Percentiles rank a stretch among this genome's conserved stretches.
These are phyloP conservation scores for Hypoxylon sp. DNA, from an alignment of 2,329 filamentous ascomycete species.

Conservation along the genomic window DNA sequence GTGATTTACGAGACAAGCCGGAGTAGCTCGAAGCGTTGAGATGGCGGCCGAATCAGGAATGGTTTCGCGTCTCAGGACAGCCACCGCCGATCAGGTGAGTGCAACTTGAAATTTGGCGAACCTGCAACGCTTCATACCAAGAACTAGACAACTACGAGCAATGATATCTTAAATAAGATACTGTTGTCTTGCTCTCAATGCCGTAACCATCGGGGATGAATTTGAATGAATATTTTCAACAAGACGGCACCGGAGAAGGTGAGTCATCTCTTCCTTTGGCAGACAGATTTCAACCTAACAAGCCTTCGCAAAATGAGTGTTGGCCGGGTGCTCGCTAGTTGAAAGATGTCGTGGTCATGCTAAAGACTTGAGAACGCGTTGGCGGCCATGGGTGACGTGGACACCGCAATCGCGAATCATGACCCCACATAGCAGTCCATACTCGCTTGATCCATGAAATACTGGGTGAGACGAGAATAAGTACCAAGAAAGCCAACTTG, in stretches of 20 bases:
- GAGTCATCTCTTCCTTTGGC: not conserved
- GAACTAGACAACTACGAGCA: not conserved
- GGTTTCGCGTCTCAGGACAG: not conserved
- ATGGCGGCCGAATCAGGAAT: not conserved
- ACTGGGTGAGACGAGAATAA: not conserved
- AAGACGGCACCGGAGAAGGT: not conserved
- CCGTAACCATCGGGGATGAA: not conserved
- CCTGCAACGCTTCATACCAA: not conserved
- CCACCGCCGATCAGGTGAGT: not conserved
- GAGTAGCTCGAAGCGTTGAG: not conserved
- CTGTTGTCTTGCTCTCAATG: not conserved
- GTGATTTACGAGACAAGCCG: not conserved
- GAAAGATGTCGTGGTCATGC: slow-evolving; percentile 38
- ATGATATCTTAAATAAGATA: not conserved
- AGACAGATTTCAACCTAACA: slow-evolving; percentile 2
- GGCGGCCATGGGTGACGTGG: slow-evolving; percentile 43
- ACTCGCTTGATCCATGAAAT: slow-evolving; percentile 17
- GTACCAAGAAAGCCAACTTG: slow-evolving; percentile 6
- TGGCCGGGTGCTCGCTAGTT: slow-evolving; percentile 11
- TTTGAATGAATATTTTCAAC: slow-evolving; percentile 1
- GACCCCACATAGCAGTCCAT: slow-evolving; percentile 31
- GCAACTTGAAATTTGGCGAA: not conserved
- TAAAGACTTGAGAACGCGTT: slow-evolving; percentile 26
- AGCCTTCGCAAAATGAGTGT: slow-evolving; percentile 2
- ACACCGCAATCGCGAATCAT: slow-evolving; percentile 42